Conservation (phyloP, 805 yeast species). For the Yamadazyma phyllophila region DNA sequence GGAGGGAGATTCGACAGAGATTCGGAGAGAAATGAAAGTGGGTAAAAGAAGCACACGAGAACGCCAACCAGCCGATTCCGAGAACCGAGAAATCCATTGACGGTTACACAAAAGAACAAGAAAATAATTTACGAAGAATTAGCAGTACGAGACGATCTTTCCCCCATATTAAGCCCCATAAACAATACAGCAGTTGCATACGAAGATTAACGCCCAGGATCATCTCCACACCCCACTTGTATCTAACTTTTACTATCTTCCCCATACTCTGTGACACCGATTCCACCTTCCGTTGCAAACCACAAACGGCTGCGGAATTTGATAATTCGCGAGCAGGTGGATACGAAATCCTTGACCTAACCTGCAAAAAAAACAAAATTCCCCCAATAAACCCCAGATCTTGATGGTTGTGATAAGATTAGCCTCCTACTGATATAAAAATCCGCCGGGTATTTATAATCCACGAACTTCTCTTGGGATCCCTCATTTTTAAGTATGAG, state of each 20-base stretch:
- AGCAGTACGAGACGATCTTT: not conserved
- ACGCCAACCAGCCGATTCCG: not conserved
- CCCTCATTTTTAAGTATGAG: not conserved
- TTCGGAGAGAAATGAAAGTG: too few relatives aligned
- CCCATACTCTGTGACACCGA: not conserved
- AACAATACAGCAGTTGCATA: not conserved
- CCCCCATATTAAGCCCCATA: not conserved
- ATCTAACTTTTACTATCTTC: too few relatives aligned
- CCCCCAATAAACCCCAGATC: not conserved
- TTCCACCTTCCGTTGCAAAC: not conserved
- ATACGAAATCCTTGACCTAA: conserved; percentile 1
- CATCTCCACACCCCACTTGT: too few relatives aligned
- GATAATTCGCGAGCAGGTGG: not conserved
- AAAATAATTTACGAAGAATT: not conserved
- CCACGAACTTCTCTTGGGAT: too few relatives aligned
- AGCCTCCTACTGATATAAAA: too few relatives aligned
- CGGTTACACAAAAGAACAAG: not conserved
- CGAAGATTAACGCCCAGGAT: not conserved
- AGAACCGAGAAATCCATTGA: not conserved
- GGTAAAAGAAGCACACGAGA: not conserved
- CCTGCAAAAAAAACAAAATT: conserved; percentile 2
- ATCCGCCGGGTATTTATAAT: not conserved
- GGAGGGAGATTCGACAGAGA: too few relatives aligned
- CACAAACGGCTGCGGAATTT: conserved; percentile 1
- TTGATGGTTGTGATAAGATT: not conserved